Evolutionary conservation across 2,329 filamentous ascomycete species (phyloP), one percentile per base, ranked within the genome.

Genomic region (Paecilomyces sp.): DNA sequence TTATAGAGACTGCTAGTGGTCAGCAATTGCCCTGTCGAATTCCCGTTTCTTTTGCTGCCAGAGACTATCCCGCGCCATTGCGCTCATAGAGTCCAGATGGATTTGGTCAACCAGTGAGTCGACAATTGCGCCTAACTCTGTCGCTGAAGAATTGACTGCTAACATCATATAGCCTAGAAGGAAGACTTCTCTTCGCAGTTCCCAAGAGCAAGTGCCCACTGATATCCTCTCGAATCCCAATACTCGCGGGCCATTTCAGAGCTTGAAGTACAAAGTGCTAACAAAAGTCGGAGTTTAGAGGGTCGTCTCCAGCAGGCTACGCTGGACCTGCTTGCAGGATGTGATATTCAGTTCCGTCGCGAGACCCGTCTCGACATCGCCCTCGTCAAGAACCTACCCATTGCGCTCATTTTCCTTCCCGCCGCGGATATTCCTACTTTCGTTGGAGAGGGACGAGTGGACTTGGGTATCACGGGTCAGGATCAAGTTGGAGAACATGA

Each of bases 391-490:
- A 99, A 99, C 79, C 86, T 94, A 30, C 91, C 90, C 36, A 91
- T 99, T 68, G 94, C 94, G 15, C 89, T 99, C 62, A 88, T 99
- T 72, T 99, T 99, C 82, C 89, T 99, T 28, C 94, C 94, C 31
- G 94, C 93, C 41, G 92, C 92, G 66, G 94, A 99, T 74, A 99
- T 99, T 72, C 94, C 94, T 4, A 96, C 92, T 47, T 97, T 97
- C 72, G 92, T 99, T 55, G 93, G 93, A 60, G 92, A 97, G 78
- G 94, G 94, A 60, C 88, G 88, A 63, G 91, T 96, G 55, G 92
- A 96, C 72, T 82, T 99, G 15, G 94, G 94, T 63, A 99, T 99
- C 72, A 97, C 94, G 0, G 94, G 94, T 56, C 85, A 86, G 69
- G 94, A 99, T 73, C 92, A 96, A 71, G 91, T 97, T 55, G 88